phyloP scores from a whole-genome alignment of 768 basidiomycete genomes.

The Termitomyces heimii region DNA sequence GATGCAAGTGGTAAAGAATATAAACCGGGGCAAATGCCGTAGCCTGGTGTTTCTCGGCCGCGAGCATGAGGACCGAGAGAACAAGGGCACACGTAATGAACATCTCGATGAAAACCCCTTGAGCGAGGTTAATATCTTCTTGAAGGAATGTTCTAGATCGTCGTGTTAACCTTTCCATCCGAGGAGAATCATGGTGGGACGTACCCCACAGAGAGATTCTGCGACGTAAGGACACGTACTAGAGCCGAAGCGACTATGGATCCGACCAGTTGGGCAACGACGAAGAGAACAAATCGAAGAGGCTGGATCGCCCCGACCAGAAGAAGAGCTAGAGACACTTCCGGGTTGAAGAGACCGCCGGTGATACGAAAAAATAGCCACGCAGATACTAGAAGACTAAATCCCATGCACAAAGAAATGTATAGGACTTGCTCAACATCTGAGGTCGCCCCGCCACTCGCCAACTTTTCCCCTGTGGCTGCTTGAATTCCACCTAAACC shows the following conservation, averaged over 20 bases:
- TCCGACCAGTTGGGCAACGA: constrained; percentile 55
- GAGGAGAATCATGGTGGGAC: constrained; percentile 9
- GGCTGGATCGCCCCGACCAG: constrained; percentile 50
- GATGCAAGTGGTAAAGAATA: constrained; percentile 5
- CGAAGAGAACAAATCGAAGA: constrained; percentile 52
- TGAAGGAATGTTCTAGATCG: constrained; percentile 39
- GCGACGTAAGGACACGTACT: constrained; percentile 48
- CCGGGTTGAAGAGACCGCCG: constrained; percentile 63
- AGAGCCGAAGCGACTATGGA: constrained; percentile 56
- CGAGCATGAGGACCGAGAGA: constrained; percentile 65
- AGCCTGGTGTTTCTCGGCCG: constrained; percentile 60
- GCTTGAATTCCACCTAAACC: constrained; percentile 64
- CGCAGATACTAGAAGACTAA: constrained; percentile 55
- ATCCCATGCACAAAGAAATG: constrained; percentile 54
- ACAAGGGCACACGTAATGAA: constrained; percentile 58
- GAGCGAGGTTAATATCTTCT: constrained; percentile 40
- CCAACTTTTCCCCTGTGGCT: constrained; percentile 29
- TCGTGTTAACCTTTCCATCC: constrained; percentile 3
- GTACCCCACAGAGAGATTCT: constrained; percentile 49
- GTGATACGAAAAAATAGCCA: constrained; percentile 65
- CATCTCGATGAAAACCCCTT: constrained; percentile 69
- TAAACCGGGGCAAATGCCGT: constrained; percentile 65
- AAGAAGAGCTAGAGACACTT: constrained; percentile 54
- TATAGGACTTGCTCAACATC: constrained; percentile 43
- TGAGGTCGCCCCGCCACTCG: constrained; percentile 18